Conservation (phyloP, 148 eudicot genomes). For the Dysphania ambrosioides region DNA sequence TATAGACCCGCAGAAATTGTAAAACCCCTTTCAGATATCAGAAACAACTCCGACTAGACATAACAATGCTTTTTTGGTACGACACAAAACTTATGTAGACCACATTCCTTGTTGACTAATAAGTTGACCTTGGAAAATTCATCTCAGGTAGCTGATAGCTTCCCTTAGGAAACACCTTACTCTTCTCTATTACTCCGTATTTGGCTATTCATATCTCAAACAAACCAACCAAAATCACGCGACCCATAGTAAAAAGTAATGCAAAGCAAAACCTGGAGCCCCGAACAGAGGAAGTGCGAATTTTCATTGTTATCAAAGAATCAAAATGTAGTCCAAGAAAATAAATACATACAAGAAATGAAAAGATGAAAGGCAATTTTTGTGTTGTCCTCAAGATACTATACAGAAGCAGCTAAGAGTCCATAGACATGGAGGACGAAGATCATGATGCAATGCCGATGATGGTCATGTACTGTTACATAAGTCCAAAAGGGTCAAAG, state of each 20-base stretch:
- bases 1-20: no score
- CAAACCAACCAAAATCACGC: not conserved
- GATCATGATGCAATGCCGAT: constrained; percentile 35
- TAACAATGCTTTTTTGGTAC: no score
- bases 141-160: no score
- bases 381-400: not conserved
- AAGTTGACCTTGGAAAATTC: no score
- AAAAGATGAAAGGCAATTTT: not conserved
- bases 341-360: not conserved
- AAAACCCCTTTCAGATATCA: no score
- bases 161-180: not conserved
- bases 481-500: constrained; percentile 30
- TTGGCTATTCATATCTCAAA: not conserved
- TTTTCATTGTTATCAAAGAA: not conserved
- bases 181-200: not conserved
- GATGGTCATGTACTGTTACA: constrained; percentile 47
- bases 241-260: not conserved
- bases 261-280: not conserved
- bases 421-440: constrained; percentile 28
- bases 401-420: not conserved
- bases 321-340: not conserved
- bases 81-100: no score
- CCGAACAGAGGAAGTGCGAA: not conserved
- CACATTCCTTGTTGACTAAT: no score
- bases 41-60: no score